Base-by-base conservation (phyloP, 441 rosid species). In the Gossypium trilobum region DNA sequence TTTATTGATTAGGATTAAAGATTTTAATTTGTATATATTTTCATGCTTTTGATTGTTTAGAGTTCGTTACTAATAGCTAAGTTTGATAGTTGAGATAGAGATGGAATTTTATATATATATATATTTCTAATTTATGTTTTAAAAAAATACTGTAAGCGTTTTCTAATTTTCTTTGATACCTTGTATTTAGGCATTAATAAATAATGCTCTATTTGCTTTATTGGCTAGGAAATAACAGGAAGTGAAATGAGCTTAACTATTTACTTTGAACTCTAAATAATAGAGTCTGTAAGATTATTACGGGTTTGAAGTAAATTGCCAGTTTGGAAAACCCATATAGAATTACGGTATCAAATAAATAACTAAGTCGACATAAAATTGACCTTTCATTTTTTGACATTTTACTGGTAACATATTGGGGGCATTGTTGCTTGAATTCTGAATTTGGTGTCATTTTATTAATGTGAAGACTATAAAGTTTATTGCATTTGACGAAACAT, bases 281-380 rank as follows among this genome's bases (percentile, higher is more conserved):
- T 2, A 51, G 56, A 29, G 3, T 44, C 46, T 39, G 19, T 29
- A 68, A 68, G 20, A 10, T 51, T 17, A 14, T 48, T 51, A 4
- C 46, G 59, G 44, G 0, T 51, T 50, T 51, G 59, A 51, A 27
- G 72, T 5, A 27, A 14, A 16, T 68, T 29, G 17, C 19, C 46
- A 29, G 72, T 68, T 51, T 16, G 16, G 54, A 29, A 67, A 51
- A 51, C 11, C 23, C 59, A 25, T 27, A 9, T 51, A 66, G 11
- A 48, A 67, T 65, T 48, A 50, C 19, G 46, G 14, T 31, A 68
- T 52, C 60, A 52, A 29, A 51, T 68, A 66, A 66, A 51, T 29
- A 68, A 48, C 59, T n/a, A 68, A 68, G 25, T 8, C 23, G 29
- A 9, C 36, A 27, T 27, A 29, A 27, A 8, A 67, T 66, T 23